Percentiles rank a stretch among this genome's conserved stretches.
Evolutionary conservation across 2,329 filamentous ascomycete species (phyloP).

Genomic region (Nannizziopsis barbatae): DNA sequence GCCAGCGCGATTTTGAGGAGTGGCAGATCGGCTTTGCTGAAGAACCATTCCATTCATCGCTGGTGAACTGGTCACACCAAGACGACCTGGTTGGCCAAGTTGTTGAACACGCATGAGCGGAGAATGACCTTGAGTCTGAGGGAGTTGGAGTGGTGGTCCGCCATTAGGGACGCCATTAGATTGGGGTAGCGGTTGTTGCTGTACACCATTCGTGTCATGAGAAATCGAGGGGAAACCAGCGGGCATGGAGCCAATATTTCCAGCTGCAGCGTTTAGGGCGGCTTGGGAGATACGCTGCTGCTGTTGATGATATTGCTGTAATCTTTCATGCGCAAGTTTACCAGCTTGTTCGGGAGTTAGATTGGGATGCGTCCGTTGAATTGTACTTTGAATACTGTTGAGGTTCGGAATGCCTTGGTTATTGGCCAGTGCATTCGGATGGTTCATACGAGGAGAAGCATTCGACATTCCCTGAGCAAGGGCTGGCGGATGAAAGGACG

Average conservation of each 20-base stretch:
- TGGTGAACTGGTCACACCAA: conserved; percentile 32
- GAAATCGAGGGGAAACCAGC: conserved; percentile 30
- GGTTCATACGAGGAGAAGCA: conserved; percentile 38
- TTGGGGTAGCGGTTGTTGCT: conserved; percentile 21
- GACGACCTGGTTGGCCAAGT: conserved; percentile 31
- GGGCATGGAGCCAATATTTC: conserved; percentile 34
- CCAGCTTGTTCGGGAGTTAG: conserved; percentile 45
- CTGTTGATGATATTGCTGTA: conserved; percentile 39
- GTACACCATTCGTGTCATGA: conserved; percentile 27
- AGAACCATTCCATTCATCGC: conserved; percentile 35
- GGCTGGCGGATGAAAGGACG: conserved; percentile 32
- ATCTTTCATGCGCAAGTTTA: conserved; percentile 42
- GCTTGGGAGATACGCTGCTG: conserved; percentile 40
- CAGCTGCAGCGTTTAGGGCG: conserved; percentile 42
- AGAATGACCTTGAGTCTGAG: conserved; percentile 42
- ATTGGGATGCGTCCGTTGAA: conserved; percentile 42
- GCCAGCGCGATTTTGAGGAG: conserved; percentile 36
- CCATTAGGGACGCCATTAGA: conserved; percentile 25
- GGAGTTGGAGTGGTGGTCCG: conserved; percentile 32
- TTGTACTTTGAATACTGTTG: conserved; percentile 42
- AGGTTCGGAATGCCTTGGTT: conserved; percentile 42
- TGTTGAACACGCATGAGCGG: conserved; percentile 45
- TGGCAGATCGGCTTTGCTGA: conserved; percentile 36
- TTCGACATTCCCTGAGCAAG: conserved; percentile 32
- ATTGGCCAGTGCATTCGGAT: conserved; percentile 42